Evolutionary conservation across 2,329 filamentous ascomycete genomes (phyloP), one percentile per base, ranked within the genome.

Genomic region (Tolypocladium inflatum): DNA sequence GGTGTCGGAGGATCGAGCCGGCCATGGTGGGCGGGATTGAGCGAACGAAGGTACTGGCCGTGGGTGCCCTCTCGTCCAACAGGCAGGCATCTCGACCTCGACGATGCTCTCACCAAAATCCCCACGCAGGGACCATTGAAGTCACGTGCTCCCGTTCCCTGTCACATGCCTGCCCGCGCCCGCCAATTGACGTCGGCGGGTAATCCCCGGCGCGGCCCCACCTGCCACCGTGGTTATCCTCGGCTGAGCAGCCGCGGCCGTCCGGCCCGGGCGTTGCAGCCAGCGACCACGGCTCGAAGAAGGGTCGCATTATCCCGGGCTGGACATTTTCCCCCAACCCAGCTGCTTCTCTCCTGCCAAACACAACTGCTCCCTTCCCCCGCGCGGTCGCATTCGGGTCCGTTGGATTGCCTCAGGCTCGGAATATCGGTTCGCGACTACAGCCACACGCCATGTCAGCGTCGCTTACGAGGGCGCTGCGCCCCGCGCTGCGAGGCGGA

Each of bases 401-500:
- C 4, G n/a, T 51, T 51, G 48, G 48, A 26, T 6, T n/a, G 17
- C 26, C 30, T 50, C 45, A 30, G 11, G 33, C 4, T 43, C 26
- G 19, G 17, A n/a, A 51, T 17, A 30, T 17, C 30, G 6, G 17
- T 35, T 33, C 30, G 17, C 48, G 23, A 30, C 43, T 48, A 48
- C 23, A 48, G 43, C 43, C 43, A 30, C 43, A 45, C 38, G 60
- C 55, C 37, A 71, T 69, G 66, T 71, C 71, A 73, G 80, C 78
- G 58, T 79, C 78, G 33, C 71, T 83, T 58, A 73, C 77, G 57
- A 74, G 80, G 70, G 74, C 74, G 33, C 64, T 84, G 62, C 76
- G 80, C 63, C 81, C 81, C 59, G 79, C 76, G 38, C 66, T 83
- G 60, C 76, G 76, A 62, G 75, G 74, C 65, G 73, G 78, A 63